Percentiles rank a stretch among this genome's conserved stretches.
phyloP scores from a whole-genome alignment of 495 filamentous ascomycete genomes.

The Choiromyces venosus region DNA sequence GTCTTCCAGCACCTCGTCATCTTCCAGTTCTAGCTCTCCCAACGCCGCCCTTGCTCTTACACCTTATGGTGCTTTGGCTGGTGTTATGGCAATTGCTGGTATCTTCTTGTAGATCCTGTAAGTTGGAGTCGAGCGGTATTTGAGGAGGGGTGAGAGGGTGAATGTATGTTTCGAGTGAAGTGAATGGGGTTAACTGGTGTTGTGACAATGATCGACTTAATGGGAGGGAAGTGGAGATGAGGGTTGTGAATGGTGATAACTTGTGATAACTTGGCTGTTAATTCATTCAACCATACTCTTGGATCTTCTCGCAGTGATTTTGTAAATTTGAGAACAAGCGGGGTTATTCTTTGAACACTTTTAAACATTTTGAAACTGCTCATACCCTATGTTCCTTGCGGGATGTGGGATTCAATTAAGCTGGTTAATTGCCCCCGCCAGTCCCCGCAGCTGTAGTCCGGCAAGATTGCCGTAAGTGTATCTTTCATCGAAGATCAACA shows the following conservation, averaged over 20 bases:
- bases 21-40: conserved; percentile 15
- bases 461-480: neutral
- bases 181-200: conserved; percentile 12
- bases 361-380: neutral
- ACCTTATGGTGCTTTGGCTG: conserved; percentile 33
- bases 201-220: neutral
- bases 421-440: neutral
- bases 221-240: neutral
- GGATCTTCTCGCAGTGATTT: neutral
- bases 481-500: neutral
- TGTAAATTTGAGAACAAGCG: neutral
- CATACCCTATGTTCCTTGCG: neutral
- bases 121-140: neutral
- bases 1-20: conserved; percentile 25
- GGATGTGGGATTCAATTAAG: neutral
- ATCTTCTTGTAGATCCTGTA: conserved; percentile 34
- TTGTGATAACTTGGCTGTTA: neutral
- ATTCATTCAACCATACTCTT: neutral
- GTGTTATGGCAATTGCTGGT: conserved; percentile 40
- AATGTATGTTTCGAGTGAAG: conserved; percentile 13
- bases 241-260: neutral
- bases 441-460: neutral
- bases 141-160: conserved; percentile 6
- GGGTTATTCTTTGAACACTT: neutral
- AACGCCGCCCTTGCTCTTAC: conserved; percentile 23